Percentiles rank a stretch among this genome's conserved stretches.
Conservation (phyloP, 2,329 filamentous ascomycete species). For the Phialophora macrospora region DNA sequence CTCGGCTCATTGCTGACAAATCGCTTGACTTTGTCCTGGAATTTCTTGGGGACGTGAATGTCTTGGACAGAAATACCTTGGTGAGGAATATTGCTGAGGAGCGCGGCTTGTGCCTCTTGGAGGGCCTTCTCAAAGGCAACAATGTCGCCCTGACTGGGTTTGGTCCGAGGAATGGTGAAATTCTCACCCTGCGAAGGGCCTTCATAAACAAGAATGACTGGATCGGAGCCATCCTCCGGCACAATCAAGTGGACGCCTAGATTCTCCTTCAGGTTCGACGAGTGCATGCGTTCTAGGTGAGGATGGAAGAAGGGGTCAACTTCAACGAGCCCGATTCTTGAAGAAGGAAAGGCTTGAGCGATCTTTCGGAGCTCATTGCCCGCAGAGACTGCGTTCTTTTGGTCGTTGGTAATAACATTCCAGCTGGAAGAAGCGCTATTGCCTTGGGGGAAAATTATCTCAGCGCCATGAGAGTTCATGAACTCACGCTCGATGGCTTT, state of each 20-base stretch:
- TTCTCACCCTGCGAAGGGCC: constrained; percentile 43
- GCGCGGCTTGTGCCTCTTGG: constrained; percentile 62
- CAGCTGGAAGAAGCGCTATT: constrained; percentile 62
- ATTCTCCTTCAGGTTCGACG: constrained; percentile 47
- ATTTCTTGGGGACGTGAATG: constrained; percentile 39
- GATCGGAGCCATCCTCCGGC: constrained; percentile 51
- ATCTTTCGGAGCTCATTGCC: constrained; percentile 57
- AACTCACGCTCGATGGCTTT: constrained; percentile 81
- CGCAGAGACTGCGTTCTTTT: constrained; percentile 69
- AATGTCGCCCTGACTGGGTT: constrained; percentile 60
- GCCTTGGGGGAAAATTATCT: constrained; percentile 76
- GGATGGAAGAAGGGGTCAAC: constrained; percentile 57
- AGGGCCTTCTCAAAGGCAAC: constrained; percentile 63
- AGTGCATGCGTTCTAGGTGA: constrained; percentile 50
- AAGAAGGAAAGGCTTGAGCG: constrained; percentile 55
- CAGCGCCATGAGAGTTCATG: constrained; percentile 79
- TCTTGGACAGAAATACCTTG: constrained; percentile 36
- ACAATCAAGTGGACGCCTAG: constrained; percentile 56
- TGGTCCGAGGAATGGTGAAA: constrained; percentile 56
- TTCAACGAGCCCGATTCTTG: constrained; percentile 51
- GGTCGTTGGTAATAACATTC: constrained; percentile 86
- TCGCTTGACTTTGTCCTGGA: constrained; percentile 65
- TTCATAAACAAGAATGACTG: constrained; percentile 58
- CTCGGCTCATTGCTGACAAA: constrained; percentile 51
- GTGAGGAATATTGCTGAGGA: constrained; percentile 55